phyloP scores from a whole-genome alignment of 192 early-diverging fungal species.

The Chytriomyces sp. region DNA sequence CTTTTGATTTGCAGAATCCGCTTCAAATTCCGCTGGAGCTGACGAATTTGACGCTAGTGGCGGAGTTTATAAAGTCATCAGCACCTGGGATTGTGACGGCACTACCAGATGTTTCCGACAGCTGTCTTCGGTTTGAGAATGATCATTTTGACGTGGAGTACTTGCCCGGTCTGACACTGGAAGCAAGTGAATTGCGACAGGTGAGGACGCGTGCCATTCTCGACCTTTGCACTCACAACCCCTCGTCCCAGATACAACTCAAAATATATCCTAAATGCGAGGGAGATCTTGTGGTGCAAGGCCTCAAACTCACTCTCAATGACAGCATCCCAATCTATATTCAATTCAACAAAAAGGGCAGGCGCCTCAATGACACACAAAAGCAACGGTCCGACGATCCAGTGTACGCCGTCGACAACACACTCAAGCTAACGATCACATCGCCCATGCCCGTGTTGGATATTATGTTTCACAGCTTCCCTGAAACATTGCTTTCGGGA shows the following conservation, averaged over 20 bases:
- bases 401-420: slow-evolving; percentile 70
- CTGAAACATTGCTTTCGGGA: slow-evolving; percentile 78
- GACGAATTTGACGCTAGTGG: slow-evolving; percentile 61
- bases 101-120: background rate
- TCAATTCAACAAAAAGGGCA: slow-evolving; percentile 67
- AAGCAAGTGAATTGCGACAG: slow-evolving; percentile 48
- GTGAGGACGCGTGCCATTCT: slow-evolving; percentile 26
- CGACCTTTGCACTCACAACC: background rate
- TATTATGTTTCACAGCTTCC: slow-evolving; percentile 74
- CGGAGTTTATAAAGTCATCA: slow-evolving; percentile 4
- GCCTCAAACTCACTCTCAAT: slow-evolving; percentile 77
- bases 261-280: slow-evolving; percentile 71
- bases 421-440: slow-evolving; percentile 74
- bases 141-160: slow-evolving; percentile 64
- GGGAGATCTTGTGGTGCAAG: slow-evolving; percentile 72
- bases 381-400: slow-evolving; percentile 48
- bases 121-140: slow-evolving; percentile 6
- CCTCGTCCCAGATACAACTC: slow-evolving; percentile 60
- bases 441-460: slow-evolving; percentile 84
- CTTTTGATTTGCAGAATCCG: slow-evolving; percentile 69
- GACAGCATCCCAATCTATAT: slow-evolving; percentile 74
- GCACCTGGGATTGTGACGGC: slow-evolving; percentile 3
- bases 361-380: slow-evolving; percentile 75
- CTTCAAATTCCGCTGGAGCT: slow-evolving; percentile 69
- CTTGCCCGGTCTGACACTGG: slow-evolving; percentile 52